Base-by-base conservation (phyloP, 2,329 filamentous ascomycete species). In the Aaosphaeria pasadenensis region DNA sequence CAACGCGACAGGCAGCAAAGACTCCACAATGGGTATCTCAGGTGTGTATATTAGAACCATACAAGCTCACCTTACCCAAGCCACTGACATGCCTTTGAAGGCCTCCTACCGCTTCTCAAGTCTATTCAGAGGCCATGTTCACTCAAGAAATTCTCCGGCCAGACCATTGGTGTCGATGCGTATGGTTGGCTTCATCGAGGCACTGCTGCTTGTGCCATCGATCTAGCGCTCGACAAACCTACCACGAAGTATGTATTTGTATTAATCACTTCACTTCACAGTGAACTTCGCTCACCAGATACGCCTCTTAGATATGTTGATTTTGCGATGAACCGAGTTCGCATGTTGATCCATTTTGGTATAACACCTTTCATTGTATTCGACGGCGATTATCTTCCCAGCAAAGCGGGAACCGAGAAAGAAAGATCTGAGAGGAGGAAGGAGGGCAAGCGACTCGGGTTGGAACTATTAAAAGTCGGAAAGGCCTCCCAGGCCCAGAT, bases 141-240 rank as follows among this genome's bases (percentile, higher is more conserved):
- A 59, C 78, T 99, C 51, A 95, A 91, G 68, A 91, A 91, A 63
- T 96, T 88, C 70, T 76, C 82, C 9, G 94, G 92, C 44, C 86
- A 95, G 72, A 95, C 88, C 1, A 81, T 99, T 42, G 95, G 88
- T n/a, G 86, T 99, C 33, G 94, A 99, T 71, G 92, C 88, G 48
- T 99, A 99, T 78, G 94, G 92, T 68, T 99, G 95, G 94, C 84
- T 99, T 47, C 94, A 99, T 71, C 87, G 94, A 58, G 95, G 91
- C 46, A 91, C 91, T 42, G 86, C 95, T 56, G 83, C 89, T 43
- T 97, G 92, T 75, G 90, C 92, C 54, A 84, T 94, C 62, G 94
- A 97, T 62, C 81, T 99, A 53, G 94, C 91, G 33, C 81, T 92
- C 61, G 90, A 84, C 61, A 94, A 89, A 68, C 91, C 90, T 11